These are phyloP conservation scores for Blastobotrys proliferans DNA, from an alignment of 1,139 yeast genomes.

Conservation along the genomic window DNA sequence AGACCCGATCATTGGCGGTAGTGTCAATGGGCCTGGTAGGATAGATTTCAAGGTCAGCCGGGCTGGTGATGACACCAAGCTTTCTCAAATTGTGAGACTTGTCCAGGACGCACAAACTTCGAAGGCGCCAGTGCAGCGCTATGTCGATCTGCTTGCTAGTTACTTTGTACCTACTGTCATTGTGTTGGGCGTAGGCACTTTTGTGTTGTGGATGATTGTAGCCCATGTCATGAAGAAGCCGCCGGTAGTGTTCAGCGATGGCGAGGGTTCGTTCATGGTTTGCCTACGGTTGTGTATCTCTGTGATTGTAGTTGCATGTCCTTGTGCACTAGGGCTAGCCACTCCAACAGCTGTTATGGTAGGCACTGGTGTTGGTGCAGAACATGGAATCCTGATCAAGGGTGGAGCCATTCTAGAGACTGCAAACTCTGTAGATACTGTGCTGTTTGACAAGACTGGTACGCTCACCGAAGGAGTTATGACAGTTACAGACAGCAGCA, in stretches of 20 bases:
- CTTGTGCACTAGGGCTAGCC: constrained; percentile 94
- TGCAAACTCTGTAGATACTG: constrained; percentile 59
- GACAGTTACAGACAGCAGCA: constrained; percentile 44
- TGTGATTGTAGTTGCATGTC: constrained; percentile 95
- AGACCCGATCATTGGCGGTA: constrained; percentile 78
- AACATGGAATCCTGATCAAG: constrained; percentile 82
- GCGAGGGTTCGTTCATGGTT: constrained; percentile 60
- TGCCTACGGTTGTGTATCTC: constrained; percentile 84
- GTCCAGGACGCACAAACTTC: constrained; percentile 87
- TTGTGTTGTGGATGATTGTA: constrained; percentile 59
- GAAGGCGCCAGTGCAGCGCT: constrained; percentile 87
- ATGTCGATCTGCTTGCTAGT: constrained; percentile 81
- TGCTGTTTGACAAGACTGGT: constrained; percentile 94
- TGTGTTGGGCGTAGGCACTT: constrained; percentile 57
- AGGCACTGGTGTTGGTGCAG: constrained; percentile 95
- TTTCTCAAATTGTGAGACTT: constrained; percentile 78
- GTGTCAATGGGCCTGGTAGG: constrained; percentile 76
- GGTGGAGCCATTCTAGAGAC: constrained; percentile 88
- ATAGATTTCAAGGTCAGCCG: constrained; percentile 63
- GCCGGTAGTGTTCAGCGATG: constrained; percentile 58
- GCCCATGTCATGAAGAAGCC: constrained; percentile 40
- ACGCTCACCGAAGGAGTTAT: constrained; percentile 85
- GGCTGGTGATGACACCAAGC: constrained; percentile 79
- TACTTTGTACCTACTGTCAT: constrained; percentile 80
- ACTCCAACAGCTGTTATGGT: constrained; percentile 99